These are phyloP conservation scores for Auricularia sp. DNA, from an alignment of 768 basidiomycete genomes.

Conservation along the genomic window DNA sequence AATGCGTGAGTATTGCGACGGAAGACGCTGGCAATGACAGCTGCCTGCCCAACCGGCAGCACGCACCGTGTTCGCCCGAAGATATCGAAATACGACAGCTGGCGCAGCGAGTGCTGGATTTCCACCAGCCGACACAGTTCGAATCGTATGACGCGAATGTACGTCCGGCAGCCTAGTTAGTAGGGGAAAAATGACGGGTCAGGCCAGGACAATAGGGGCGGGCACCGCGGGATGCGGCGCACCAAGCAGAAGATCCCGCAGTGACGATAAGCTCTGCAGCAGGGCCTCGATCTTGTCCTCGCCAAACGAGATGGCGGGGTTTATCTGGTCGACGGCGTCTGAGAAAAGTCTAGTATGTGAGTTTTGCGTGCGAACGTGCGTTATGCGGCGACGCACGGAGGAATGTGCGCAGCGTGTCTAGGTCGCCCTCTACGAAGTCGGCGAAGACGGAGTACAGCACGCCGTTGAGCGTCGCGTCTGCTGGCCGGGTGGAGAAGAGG, in stretches of 20 bases:
- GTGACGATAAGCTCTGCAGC: slow-evolving; percentile 53
- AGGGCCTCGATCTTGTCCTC: slow-evolving; percentile 73
- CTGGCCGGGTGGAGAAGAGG: slow-evolving; percentile 42
- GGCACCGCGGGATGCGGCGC: slow-evolving; percentile 15
- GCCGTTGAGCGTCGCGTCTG: slow-evolving; percentile 64
- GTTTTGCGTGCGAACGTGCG: neutral
- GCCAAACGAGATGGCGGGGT: slow-evolving; percentile 63
- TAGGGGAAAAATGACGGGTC: slow-evolving; percentile 6
- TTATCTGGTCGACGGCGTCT: slow-evolving; percentile 74
- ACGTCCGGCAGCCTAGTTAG: slow-evolving; percentile 59
- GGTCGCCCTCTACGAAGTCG: slow-evolving; percentile 77
- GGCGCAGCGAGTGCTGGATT: slow-evolving; percentile 64
- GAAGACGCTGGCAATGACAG: slow-evolving; percentile 44
- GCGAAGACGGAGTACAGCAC: slow-evolving; percentile 67
- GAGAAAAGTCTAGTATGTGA: neutral
- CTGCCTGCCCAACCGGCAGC: slow-evolving; percentile 67
- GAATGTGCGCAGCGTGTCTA: slow-evolving; percentile 71
- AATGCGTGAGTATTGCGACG: neutral
- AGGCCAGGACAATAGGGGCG: neutral
- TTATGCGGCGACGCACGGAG: slow-evolving; percentile 40
- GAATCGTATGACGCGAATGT: slow-evolving; percentile 60
- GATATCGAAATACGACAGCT: slow-evolving; percentile 69
- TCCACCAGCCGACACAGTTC: slow-evolving; percentile 73
- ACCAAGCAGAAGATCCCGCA: slow-evolving; percentile 72
- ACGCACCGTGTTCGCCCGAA: slow-evolving; percentile 63